Evolutionary conservation across 441 rosid genomes (phyloP), one percentile per base, ranked within the genome.

Genomic region (Euphorbia celastroides): DNA sequence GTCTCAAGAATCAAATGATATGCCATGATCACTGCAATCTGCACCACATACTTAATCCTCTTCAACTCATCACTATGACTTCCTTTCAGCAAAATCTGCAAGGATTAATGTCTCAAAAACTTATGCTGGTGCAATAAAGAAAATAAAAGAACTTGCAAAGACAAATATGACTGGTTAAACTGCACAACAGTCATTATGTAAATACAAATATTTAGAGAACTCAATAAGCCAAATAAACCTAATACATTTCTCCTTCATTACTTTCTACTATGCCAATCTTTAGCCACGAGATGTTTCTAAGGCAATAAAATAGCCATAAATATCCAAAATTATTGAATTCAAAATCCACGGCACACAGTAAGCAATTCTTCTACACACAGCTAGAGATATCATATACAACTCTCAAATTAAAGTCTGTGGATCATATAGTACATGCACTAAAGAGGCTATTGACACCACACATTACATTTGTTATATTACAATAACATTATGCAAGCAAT

Each of bases 1-100:
- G 96, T 89, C 86, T 94, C 99, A 16, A 94, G 91, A 71, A 87
- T 86, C 69, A 94, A 80, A 83, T 83, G 90, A 80, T 92, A 82
- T 52, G 99, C 99, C 78, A 87, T 69, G 22, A 74, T 72, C 71
- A 87, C 88, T 9, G 90, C 90, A 67, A 76, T 71, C 65, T 86
- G 99, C 52, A 92, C 84, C 74, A 88, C 89, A 70, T 74, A 84
- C 80, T 94, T 94, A 74, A 94, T 73, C 83, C 78, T 92, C 79
- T 94, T 94, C 81, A 94, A 77, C 76, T 80, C 95, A 17, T 86
- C 85, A 27, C 88, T 84, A 61, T 86, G 82, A 79, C 90, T 78
- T 78, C 99, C 99, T 85, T 86, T 92, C 74, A 94, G 81, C 80
- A 94, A 83, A 77, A 94, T 82, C 99, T 94, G 90, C 76, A 81